phyloP scores from a whole-genome alignment of 805 yeast species.

The Phaffomyces antillensis region DNA sequence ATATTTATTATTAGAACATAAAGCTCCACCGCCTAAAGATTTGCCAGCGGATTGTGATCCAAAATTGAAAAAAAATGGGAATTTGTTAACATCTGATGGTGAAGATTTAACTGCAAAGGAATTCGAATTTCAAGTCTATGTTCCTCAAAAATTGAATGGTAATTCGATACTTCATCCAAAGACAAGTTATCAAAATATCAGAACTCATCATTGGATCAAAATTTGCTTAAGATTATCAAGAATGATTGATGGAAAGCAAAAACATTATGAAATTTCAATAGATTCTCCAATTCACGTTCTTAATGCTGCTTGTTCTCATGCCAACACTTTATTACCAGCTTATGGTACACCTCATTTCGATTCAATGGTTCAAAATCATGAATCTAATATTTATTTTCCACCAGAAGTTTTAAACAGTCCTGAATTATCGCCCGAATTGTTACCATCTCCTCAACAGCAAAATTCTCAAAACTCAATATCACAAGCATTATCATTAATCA shows the following conservation, averaged over 20 bases:
- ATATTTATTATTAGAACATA: constrained; percentile 72
- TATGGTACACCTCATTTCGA: constrained; percentile 34
- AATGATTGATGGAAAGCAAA: constrained; percentile 60
- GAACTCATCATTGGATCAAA: constrained; percentile 94
- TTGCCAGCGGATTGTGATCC: constrained; percentile 26
- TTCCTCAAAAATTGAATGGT: constrained; percentile 62
- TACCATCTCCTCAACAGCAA: constrained; percentile 32
- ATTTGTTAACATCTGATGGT: constrained; percentile 28
- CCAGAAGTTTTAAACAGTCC: constrained; percentile 8
- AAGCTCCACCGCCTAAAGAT: constrained; percentile 42
- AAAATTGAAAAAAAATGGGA: constrained; percentile 35
- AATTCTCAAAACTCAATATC: constrained; percentile 15
- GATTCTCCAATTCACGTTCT: constrained; percentile 90
- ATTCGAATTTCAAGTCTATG: constrained; percentile 77
- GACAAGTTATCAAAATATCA: constrained; percentile 70
- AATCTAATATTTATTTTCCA: constrained; percentile 34
- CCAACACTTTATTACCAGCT: constrained; percentile 70
- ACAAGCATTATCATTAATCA: constrained; percentile 20
- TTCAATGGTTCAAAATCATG: constrained; percentile 15
- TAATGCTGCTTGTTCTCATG: constrained; percentile 72
- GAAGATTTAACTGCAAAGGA: constrained; percentile 67
- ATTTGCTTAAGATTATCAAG: constrained; percentile 74
- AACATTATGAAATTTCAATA: constrained; percentile 89
- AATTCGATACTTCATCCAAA: constrained; percentile 71
- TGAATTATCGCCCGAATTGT: constrained; percentile 39